Evolutionary conservation across 2,329 filamentous ascomycete species (phyloP).

Genomic region (Phyllosticta citriasiana): DNA sequence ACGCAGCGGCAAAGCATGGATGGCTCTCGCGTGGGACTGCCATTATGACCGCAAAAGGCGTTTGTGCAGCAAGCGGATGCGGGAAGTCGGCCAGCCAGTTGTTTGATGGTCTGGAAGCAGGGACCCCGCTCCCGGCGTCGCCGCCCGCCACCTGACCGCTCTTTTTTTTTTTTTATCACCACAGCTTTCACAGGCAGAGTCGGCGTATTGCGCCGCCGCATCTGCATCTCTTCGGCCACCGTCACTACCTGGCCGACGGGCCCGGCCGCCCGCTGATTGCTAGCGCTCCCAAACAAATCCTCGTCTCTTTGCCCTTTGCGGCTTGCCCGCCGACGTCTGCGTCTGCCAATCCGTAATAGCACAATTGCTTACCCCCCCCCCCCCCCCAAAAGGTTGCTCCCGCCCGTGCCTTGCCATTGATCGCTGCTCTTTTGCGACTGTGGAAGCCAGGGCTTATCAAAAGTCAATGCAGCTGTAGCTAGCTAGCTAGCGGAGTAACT

Average conservation of each 20-base stretch:
- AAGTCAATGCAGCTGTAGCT: background rate
- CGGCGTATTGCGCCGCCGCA: background rate
- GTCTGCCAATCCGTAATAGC: constrained; percentile 3
- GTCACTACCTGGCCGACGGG: background rate
- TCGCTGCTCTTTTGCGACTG: background rate
- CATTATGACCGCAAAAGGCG: too few relatives aligned
- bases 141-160: background rate
- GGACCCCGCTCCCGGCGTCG: background rate
- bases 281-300: background rate
- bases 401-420: background rate
- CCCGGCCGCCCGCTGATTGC: background rate
- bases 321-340: background rate
- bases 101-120: background rate
- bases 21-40: background rate
- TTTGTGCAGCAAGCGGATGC: background rate
- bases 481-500: background rate
- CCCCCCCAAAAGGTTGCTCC: background rate
- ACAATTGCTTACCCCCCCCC: background rate
- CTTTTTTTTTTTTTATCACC: background rate
- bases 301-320: background rate
- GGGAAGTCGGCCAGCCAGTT: background rate
- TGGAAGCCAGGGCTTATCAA: background rate
- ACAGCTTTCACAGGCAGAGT: background rate
- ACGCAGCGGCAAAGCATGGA: background rate
- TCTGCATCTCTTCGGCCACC: constrained; percentile 4